Percentiles rank a stretch among this genome's conserved stretches.
Conservation (phyloP, 176 grass and related monocot species). For the Paspalum vaginatum region DNA sequence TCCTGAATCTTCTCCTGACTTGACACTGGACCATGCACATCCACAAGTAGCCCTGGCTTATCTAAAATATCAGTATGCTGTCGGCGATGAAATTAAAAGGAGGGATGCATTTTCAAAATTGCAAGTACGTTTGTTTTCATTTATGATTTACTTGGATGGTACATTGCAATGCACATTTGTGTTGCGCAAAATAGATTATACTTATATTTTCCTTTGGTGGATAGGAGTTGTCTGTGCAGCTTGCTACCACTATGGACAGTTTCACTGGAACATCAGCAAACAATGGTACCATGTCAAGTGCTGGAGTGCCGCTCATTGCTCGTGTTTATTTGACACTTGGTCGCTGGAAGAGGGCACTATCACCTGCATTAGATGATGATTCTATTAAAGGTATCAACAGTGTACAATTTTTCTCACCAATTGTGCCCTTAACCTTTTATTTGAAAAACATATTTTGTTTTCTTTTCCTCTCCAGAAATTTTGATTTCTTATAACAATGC, state of each 20-base stretch:
- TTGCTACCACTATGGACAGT: conserved; percentile 61
- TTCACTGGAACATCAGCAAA: conserved; percentile 49
- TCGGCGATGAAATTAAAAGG: conserved; percentile 85
- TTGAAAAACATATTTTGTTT: conserved; percentile 21
- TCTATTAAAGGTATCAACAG: conserved; percentile 76
- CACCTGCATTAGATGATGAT: conserved; percentile 86
- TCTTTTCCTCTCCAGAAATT: conserved; percentile 61
- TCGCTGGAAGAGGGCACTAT: conserved; percentile 87
- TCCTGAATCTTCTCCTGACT: conserved; percentile 80
- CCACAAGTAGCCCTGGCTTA: conserved; percentile 92
- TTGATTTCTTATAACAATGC: conserved; percentile 88
- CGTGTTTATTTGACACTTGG: conserved; percentile 95
- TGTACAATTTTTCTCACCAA: conserved; percentile 1
- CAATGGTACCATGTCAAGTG: conserved; percentile 45
- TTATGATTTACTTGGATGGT: conserved; percentile 16
- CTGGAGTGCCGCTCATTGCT: conserved; percentile 83
- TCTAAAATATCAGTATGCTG: conserved; percentile 91
- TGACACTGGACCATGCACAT: conserved; percentile 69
- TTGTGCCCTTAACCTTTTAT: conserved; percentile 31
- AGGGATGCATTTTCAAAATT: conserved; percentile 81
- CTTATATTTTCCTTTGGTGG: conserved; percentile 35
- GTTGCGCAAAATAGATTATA: not conserved
- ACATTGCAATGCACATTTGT: conserved; percentile 15
- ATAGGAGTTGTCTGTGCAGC: conserved; percentile 78
- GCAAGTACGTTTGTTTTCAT: conserved; percentile 62